Base-by-base conservation (phyloP, 345 rosid species). In the Odontarrhena argentea region DNA sequence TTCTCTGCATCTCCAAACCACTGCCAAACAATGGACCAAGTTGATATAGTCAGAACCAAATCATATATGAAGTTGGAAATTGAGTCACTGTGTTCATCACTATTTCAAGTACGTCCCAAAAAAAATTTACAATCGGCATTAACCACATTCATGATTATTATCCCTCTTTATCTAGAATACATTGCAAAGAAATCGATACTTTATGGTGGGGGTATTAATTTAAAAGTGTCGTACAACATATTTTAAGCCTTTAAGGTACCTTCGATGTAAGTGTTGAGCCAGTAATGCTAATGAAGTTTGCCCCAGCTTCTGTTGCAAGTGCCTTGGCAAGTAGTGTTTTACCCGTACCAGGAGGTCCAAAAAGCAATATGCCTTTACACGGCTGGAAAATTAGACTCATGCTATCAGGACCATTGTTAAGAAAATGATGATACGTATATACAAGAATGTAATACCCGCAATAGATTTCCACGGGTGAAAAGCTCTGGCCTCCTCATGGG, bases 331-430 rank as follows among this genome's bases (percentile, higher is more conserved):
- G 89, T 55, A 94, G 87, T 15, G 99, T 91, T 78, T 94, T 94
- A 76, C 97, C 99, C 50, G 99, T 94, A 74, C 99, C 99, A 78
- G 99, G 99, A 79, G 99, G 99, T 65, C 99, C 99, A 79, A 94
- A 94, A 30, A 94, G 93, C 72, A 91, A 81, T 75, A 94, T 86
- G 52, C 97, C 99, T 87, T 91, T 94, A 82, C 99, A 91, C 3
- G 97, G 97, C 99, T 94, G 84, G 40, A 54, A 77, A 64, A 61
- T 40, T 45, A 50, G 56, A 60, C 59, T 9, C 51, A 54, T 9
- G 9, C 38, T 2, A 45, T 60, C 63, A 67, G 12, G 5, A 52
- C 52, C 18, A 14, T 42, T 8, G 70, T 15, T 18, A 65, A 36
- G 5, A 64, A 58, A 25, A 63, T 11, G 40, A 53, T 15, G 8